These are phyloP conservation scores for Delitschia confertaspora DNA, from an alignment of 495 filamentous ascomycete genomes.

Conservation along the genomic window DNA sequence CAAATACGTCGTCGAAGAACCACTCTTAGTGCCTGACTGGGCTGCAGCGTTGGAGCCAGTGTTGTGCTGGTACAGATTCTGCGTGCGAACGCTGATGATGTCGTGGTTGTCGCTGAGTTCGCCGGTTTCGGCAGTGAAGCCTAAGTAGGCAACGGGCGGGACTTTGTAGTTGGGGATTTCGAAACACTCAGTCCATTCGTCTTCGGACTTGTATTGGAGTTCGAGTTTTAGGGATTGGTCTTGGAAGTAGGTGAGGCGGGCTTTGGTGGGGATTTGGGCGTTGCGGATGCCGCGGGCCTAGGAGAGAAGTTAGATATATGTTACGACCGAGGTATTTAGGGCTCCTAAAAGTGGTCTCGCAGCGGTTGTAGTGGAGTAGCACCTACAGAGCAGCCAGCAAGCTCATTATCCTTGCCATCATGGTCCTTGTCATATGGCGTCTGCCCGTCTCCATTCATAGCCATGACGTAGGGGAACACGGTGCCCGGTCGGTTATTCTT, in stretches of 20 bases:
- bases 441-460: conserved; percentile 89
- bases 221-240: conserved; percentile 88
- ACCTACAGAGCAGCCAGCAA: conserved; percentile 82
- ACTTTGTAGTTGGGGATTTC: conserved; percentile 59
- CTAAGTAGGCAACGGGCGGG: conserved; percentile 85
- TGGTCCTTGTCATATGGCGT: conserved; percentile 87
- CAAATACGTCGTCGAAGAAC: conserved; percentile 33
- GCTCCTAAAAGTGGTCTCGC: too few species aligned
- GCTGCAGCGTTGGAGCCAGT: conserved; percentile 40
- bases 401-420: conserved; percentile 87
- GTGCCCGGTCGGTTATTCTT: conserved; percentile 97
- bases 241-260: conserved; percentile 89
- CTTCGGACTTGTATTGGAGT: conserved; percentile 83
- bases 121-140: conserved; percentile 91
- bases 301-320: conserved; percentile 1
- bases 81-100: conserved; percentile 77
- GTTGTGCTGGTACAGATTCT: conserved; percentile 64
- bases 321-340: neutral
- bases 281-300: conserved; percentile 80
- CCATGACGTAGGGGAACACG: conserved; percentile 97
- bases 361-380: neutral
- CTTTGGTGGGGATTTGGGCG: conserved; percentile 68
- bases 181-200: conserved; percentile 87
- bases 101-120: conserved; percentile 98
- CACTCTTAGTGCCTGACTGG: conserved; percentile 36